These are phyloP conservation scores for Ceratocystis smalleyi DNA, from an alignment of 2,329 filamentous ascomycete genomes.

Conservation along the genomic window DNA sequence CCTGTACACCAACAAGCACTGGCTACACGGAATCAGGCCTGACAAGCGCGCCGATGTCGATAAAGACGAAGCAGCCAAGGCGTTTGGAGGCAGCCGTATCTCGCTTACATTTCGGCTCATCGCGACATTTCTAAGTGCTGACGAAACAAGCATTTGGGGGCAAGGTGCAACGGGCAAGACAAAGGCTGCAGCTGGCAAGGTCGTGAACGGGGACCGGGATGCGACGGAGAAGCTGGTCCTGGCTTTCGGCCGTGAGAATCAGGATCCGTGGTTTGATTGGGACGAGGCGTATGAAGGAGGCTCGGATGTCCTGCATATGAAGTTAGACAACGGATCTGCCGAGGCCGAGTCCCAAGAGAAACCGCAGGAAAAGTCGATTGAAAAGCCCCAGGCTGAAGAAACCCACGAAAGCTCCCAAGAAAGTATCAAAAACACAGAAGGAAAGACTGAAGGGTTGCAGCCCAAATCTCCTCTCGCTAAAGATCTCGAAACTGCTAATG, in stretches of 20 bases:
- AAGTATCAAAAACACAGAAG: neutral
- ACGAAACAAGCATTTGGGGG: slow-evolving; percentile 66
- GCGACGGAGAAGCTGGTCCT: slow-evolving; percentile 54
- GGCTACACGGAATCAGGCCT: slow-evolving; percentile 81
- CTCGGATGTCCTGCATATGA: slow-evolving; percentile 66
- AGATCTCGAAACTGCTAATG: neutral
- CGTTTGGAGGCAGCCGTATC: slow-evolving; percentile 63
- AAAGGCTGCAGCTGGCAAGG: slow-evolving; percentile 39
- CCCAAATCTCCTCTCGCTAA: neutral
- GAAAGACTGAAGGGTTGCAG: neutral
- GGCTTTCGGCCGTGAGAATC: slow-evolving; percentile 78
- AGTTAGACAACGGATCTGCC: neutral
- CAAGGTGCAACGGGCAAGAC: slow-evolving; percentile 67
- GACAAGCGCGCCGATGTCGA: slow-evolving; percentile 60
- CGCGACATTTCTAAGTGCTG: slow-evolving; percentile 60
- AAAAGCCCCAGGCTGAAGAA: too few relatives aligned
- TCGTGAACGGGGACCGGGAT: slow-evolving; percentile 53
- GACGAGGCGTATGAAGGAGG: slow-evolving; percentile 57
- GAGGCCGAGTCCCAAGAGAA: slow-evolving; percentile 17
- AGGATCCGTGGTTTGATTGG: slow-evolving; percentile 58
- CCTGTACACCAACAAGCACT: slow-evolving; percentile 62
- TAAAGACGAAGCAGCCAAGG: slow-evolving; percentile 54
- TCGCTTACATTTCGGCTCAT: slow-evolving; percentile 84
- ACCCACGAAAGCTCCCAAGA: neutral
- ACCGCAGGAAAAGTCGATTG: slow-evolving; percentile 15